phyloP scores from a whole-genome alignment of 768 basidiomycete genomes.

The Amanita pseudoporphyria region DNA sequence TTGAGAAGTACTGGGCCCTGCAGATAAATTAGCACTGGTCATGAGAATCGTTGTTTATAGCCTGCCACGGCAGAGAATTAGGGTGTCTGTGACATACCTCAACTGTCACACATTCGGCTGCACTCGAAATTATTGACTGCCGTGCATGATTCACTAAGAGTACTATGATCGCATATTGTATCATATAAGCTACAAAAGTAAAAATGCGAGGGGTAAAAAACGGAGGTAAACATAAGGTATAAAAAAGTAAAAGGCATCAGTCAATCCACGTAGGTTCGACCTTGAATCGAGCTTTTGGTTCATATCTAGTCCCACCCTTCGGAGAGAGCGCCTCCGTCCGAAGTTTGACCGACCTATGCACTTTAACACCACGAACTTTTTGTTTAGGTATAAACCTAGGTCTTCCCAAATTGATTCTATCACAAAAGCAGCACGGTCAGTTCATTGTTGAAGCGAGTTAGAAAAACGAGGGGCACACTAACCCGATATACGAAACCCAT shows the following conservation, averaged over 20 bases:
- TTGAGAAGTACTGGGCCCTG: no score
- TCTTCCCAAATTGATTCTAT: slow-evolving; percentile 28
- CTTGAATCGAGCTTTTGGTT: slow-evolving; percentile 16
- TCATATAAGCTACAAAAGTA: no score
- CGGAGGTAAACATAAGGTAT: no score
- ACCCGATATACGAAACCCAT: slow-evolving; percentile 28
- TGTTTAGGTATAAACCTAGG: slow-evolving; percentile 33
- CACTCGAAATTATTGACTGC: neutral
- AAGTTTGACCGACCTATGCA: slow-evolving; percentile 44
- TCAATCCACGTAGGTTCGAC: slow-evolving; percentile 24
- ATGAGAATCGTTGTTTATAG: slow-evolving; percentile 39
- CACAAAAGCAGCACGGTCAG: no score
- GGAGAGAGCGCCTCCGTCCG: slow-evolving; percentile 40
- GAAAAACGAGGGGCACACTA: no score
- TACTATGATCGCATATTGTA: no score
- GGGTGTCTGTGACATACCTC: neutral
- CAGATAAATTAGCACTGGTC: slow-evolving; percentile 35
- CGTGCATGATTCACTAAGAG: no score
- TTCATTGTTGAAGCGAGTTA: no score
- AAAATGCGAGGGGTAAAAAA: no score
- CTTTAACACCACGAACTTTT: slow-evolving; percentile 29
- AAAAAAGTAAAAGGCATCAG: no score
- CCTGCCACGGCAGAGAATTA: no score
- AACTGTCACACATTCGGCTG: no score
- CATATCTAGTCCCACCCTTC: slow-evolving; percentile 22